Evolutionary conservation across 345 rosid species (phyloP).

Genomic region (Passiflora organensis): DNA sequence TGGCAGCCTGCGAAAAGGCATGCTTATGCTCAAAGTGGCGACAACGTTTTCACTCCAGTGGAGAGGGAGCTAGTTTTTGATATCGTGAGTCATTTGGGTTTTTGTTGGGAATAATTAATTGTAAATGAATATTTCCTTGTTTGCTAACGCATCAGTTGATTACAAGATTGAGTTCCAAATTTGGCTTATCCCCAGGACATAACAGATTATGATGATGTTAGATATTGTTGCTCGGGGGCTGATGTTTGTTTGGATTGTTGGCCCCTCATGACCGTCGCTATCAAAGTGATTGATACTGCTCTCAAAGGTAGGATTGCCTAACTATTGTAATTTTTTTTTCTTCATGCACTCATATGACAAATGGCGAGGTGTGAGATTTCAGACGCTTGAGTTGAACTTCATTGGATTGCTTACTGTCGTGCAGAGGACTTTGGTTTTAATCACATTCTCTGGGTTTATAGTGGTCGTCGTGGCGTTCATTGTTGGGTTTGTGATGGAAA

Average conservation of each 20-base stretch:
- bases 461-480: constrained; percentile 96
- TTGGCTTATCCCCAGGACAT: constrained; percentile 54
- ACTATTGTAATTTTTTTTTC: neutral
- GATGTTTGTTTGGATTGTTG: constrained; percentile 89
- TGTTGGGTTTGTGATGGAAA: constrained; percentile 96
- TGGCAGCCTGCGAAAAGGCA: constrained; percentile 77
- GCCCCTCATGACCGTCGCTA: constrained; percentile 83
- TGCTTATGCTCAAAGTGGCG: constrained; percentile 67
- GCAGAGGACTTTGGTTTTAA: constrained; percentile 92
- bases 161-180: too few relatives aligned
- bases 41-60: constrained; percentile 73
- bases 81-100: constrained; percentile 47
- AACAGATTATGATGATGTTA: constrained; percentile 82
- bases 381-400: too few relatives aligned
- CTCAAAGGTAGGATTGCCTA: constrained; percentile 53
- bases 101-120: too few relatives aligned
- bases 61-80: constrained; percentile 91
- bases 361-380: too few relatives aligned
- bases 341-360: too few relatives aligned
- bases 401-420: too few relatives aligned
- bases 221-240: constrained; percentile 93
- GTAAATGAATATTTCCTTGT: too few relatives aligned
- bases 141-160: too few relatives aligned
- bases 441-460: constrained; percentile 90
- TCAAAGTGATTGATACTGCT: constrained; percentile 80